phyloP scores from a whole-genome alignment of 2,329 filamentous ascomycete genomes.

The Alternaria sp. region DNA sequence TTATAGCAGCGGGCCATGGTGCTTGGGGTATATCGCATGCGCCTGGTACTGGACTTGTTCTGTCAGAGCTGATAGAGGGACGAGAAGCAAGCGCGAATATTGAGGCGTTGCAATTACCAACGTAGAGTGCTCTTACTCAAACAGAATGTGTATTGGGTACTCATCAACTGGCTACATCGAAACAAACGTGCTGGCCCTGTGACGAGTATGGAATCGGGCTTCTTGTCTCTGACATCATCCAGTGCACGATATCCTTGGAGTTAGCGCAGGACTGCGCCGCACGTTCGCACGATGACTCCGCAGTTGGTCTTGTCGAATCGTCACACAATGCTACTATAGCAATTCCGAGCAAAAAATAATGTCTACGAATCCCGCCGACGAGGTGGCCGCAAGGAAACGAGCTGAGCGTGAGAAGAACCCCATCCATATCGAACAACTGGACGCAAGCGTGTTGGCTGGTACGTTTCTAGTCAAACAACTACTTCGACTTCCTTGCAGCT shows the following conservation, averaged over 20 bases:
- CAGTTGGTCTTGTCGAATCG: background rate
- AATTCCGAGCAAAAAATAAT: background rate
- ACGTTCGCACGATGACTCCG: background rate
- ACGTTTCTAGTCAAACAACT: background rate
- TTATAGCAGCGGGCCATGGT: slow-evolving; percentile 74
- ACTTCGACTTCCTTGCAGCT: background rate
- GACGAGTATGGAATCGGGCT: background rate
- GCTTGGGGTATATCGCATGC: slow-evolving; percentile 69
- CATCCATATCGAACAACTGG: background rate
- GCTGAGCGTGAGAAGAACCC: background rate
- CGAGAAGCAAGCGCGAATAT: slow-evolving; percentile 66
- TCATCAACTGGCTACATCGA: background rate
- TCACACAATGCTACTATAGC: background rate
- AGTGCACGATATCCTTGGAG: background rate
- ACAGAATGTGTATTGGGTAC: background rate
- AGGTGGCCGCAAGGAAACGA: background rate
- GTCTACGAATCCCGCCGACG: background rate
- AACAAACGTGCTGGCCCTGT: background rate
- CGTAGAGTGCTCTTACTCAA: background rate
- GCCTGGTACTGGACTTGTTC: slow-evolving; percentile 72
- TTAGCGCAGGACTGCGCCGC: background rate
- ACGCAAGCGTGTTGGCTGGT: background rate
- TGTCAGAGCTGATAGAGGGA: slow-evolving; percentile 73
- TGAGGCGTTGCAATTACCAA: slow-evolving; percentile 52
- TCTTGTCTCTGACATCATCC: background rate